Base-by-base conservation (phyloP, 352 stramenopile genomes). In the Pythium sp. region DNA sequence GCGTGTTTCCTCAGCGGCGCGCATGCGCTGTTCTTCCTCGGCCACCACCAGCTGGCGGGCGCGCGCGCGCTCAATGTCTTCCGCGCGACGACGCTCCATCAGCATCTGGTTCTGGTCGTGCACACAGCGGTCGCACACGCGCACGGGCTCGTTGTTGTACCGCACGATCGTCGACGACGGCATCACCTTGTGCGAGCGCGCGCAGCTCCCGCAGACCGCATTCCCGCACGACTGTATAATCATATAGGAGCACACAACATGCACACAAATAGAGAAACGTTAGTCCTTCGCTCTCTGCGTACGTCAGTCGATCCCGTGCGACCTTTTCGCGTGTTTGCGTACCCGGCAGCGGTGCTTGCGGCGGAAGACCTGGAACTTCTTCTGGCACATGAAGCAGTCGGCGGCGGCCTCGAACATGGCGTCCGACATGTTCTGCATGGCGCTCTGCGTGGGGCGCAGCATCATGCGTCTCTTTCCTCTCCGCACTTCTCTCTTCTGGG, bases 321-420 rank as follows among this genome's bases (percentile, higher is more conserved):
- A 38, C 22, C 14, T 12, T 43, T 11, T n/a, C 11, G 30, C 32
- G 30, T 36, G 20, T 65, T 20, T 26, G 14, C 62, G 61, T 77
- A 95, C 87, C 66, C 80, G 75, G 64, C 87, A 95, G 56, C 87
- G 87, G 66, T 95, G 86, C 62, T 94, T 95, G 66, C 85, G 84
- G 34, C 87, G 86, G 56, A 95, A 95, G 24, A 86, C 84, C 75
- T 94, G 83, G 69, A 95, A 94, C 61, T 92, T 93, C 70, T 93
- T 95, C 53, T 91, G 76, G 71, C 87, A 95, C 64, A 91, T 80
- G 62, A 73, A 81, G 72, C 87, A 95, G 68, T 95, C 87, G 63
- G 62, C 51, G 5, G 83, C 73, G 4, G 81, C 76, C 46, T 94
- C 85, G 49, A 81, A 94, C 62, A 72, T 64, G 59, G 77, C 61